Evolutionary conservation across 2,329 filamentous ascomycete genomes (phyloP), one percentile per base, ranked within the genome.

Genomic region (Fusarium protoensiforme): DNA sequence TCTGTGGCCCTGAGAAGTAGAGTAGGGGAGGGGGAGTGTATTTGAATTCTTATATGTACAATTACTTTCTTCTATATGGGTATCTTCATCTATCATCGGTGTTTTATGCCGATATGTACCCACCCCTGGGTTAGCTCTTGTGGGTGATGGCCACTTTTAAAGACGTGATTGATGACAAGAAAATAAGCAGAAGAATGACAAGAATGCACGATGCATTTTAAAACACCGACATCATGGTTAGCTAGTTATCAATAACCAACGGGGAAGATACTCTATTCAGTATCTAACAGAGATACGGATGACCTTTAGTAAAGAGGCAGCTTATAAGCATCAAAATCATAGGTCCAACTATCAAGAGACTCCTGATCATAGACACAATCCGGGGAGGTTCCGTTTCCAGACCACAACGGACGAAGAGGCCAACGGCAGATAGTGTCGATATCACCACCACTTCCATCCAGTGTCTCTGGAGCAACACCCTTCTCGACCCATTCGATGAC

Each of bases 401-500:
- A 63, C 69, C 71, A 73, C 16, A 72, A 33, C 22, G 69, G 69
- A 9, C 69, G 69, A n/a, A 78, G 76, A 6, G 83, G 83, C 82
- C 81, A 86, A 60, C 78, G 76, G 76, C 83, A 85, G 4, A 65
- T 48, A 82, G 80, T 73, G 78, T 77, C 73, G 81, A 79, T 1
- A 78, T 80, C 76, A 31, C 24, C 46, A 9, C 39, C 39, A 0
- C 35, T 83, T 75, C 38, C 82, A 81, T 75, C 61, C 35, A 61
- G 51, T 53, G 64, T 67, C 46, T 53, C 67, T n/a, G 20, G 69
- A 48, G 33, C 63, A 56, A 72, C 64, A 10, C 79, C 92, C 70
- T 92, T 93, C 72, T 87, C 88, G 13, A 94, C 84, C 75, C 87
- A 93, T 76, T 93, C 90, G 77, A 94, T 93, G 20, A 91, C 90